A percentile compares a stretch with the other conserved stretches of the same genome.
These are phyloP conservation scores for Podospora sp. DNA, from an alignment of 495 filamentous ascomycete genomes.

Conservation along the genomic window DNA sequence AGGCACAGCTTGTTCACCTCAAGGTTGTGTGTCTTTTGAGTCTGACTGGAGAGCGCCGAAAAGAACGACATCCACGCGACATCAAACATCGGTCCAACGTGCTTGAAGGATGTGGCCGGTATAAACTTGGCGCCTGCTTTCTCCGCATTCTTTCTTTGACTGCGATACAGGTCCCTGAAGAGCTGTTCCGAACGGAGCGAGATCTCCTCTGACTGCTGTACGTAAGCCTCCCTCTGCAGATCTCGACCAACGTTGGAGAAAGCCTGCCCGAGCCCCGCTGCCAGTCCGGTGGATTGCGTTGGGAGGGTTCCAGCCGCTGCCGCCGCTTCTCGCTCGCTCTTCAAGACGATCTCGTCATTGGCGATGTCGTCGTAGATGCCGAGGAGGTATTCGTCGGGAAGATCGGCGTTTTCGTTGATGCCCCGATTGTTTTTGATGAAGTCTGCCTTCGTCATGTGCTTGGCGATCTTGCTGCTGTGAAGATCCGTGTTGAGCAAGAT, in stretches of 20 bases:
- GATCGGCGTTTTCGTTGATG: slow-evolving; percentile 94
- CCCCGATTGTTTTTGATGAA: slow-evolving; percentile 99
- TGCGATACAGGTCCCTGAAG: slow-evolving; percentile 84
- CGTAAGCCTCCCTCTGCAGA: slow-evolving; percentile 87
- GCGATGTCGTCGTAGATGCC: slow-evolving; percentile 92
- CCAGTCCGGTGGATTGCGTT: slow-evolving; percentile 67
- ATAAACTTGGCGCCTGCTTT: slow-evolving; percentile 78
- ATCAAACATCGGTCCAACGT: slow-evolving; percentile 98
- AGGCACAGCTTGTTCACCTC: slow-evolving; percentile 89
- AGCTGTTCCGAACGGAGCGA: slow-evolving; percentile 67
- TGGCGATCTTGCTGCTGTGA: slow-evolving; percentile 84
- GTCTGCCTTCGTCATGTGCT: slow-evolving; percentile 90
- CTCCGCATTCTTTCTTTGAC: slow-evolving; percentile 75
- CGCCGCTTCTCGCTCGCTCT: slow-evolving; percentile 85
- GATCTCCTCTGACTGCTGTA: slow-evolving; percentile 94
- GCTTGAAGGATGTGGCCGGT: slow-evolving; percentile 86
- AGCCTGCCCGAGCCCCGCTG: slow-evolving; percentile 84
- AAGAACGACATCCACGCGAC: slow-evolving; percentile 99
- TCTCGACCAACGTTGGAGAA: slow-evolving; percentile 89
- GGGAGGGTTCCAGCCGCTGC: slow-evolving; percentile 68
- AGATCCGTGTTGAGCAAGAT: slow-evolving; percentile 97
- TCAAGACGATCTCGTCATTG: slow-evolving; percentile 89
- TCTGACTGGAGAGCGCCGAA: slow-evolving; percentile 85
- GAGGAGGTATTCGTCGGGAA: slow-evolving; percentile 88
- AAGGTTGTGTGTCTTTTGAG: slow-evolving; percentile 88